Evolutionary conservation across 768 basidiomycete genomes (phyloP), one percentile per base, ranked within the genome.

Genomic region (Hericium coralloides): DNA sequence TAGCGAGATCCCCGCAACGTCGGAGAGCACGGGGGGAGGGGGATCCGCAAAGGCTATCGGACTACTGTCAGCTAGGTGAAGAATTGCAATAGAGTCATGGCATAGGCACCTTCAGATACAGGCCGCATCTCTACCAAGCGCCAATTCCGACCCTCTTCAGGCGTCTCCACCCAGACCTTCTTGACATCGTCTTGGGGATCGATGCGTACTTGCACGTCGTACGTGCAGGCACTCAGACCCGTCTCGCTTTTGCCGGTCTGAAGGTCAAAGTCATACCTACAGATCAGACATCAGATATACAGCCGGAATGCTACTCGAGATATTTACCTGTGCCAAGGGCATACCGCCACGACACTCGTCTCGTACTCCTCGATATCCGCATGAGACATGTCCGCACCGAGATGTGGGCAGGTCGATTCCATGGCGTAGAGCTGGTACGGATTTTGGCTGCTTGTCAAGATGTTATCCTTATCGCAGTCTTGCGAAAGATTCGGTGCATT

Each of bases 401-500:
- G 76, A 71, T 92, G 89, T 4, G 89, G 89, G 67, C 89, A 91
- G 10, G 76, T 80, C 4, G 85, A 80, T 68, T 91, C 88, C 88
- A 92, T 91, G 8, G 80, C 82, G 65, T 89, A 91, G 12, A 90
- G 72, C 61, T 88, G 71, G 26, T 66, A 58, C 15, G 36, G 31
- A 9, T 36, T 23, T 6, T 47, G 25, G 10, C n/a, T 15, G 7
- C 45, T 18, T 14, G 12, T 49, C 7, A 18, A 12, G 7, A 12
- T 20, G 22, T 55, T 15, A 8, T 15, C 12, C 4, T 25, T 8
- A 1, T n/a, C 7, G 12, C 14, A 25, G 15, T 26, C 17, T 22
- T 47, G 45, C 15, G n/a, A 15, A 45, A 2, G 8, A n/a, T 10
- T n/a, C 3, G 43, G 43, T 8, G 26, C 10, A n/a, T 18, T n/a